These are phyloP conservation scores for Crepidotus sp. DNA, from an alignment of 1,284 basidiomycete species.

Conservation along the genomic window DNA sequence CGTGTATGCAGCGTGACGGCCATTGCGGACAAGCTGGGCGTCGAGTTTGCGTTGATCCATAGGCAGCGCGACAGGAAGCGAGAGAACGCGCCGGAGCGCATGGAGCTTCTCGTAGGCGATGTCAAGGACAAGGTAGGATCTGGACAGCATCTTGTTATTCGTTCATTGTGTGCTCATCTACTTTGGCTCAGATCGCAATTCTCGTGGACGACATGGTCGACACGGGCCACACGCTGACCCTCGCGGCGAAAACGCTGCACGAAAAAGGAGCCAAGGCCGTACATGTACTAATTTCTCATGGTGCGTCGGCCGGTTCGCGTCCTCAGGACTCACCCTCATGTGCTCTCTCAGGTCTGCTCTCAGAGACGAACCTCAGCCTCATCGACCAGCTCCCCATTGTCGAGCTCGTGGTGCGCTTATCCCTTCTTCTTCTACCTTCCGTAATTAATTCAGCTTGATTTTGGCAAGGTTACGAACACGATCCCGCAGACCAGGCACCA, in stretches of 20 bases:
- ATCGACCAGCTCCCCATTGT: constrained; percentile 77
- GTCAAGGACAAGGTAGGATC: constrained; percentile 85
- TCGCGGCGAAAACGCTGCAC: constrained; percentile 79
- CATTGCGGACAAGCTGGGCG: constrained; percentile 90
- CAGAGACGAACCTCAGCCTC: constrained; percentile 74
- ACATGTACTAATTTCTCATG: constrained; percentile 89
- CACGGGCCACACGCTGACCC: constrained; percentile 79
- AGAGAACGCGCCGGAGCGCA: constrained; percentile 56
- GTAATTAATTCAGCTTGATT: too few species aligned
- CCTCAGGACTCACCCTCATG: constrained; percentile 3
- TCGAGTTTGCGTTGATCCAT: constrained; percentile 97
- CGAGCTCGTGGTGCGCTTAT: constrained; percentile 72
- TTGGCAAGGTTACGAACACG: constrained; percentile 42
- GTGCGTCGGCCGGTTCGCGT: constrained; percentile 33
- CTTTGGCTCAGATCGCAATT: constrained; percentile 70
- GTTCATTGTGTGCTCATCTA: constrained; percentile 1
- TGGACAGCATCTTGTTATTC: too few species aligned
- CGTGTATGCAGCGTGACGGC: constrained; percentile 66
- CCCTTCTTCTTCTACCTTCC: neutral
- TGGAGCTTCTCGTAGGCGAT: constrained; percentile 97
- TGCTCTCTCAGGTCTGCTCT: constrained; percentile 67
- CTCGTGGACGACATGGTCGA: constrained; percentile 99
- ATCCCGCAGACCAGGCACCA: constrained; percentile 39
- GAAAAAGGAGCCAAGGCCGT: constrained; percentile 86
- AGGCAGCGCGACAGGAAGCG: constrained; percentile 68